These are phyloP conservation scores for Mariannaea sp. DNA, from an alignment of 2,329 filamentous ascomycete species.

Conservation along the genomic window DNA sequence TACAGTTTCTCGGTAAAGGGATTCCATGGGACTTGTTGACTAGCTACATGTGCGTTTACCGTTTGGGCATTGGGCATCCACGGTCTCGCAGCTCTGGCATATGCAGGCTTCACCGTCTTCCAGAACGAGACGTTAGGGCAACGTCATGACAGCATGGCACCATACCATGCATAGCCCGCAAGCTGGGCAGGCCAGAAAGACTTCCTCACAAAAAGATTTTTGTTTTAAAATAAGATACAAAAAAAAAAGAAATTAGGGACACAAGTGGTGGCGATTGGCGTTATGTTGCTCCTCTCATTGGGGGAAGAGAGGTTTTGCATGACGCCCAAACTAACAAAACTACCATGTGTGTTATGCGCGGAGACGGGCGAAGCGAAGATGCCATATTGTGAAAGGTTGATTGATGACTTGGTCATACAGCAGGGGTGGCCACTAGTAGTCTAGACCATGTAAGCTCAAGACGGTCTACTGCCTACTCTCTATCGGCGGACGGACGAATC, in stretches of 20 bases:
- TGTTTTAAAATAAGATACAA: no score
- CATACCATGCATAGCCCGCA: neutral
- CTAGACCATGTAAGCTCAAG: neutral
- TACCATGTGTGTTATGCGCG: no score
- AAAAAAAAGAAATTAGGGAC: no score
- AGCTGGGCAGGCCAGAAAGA: no score
- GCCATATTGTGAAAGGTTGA: no score
- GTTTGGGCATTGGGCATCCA: neutral
- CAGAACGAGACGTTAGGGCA: neutral
- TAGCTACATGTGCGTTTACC: neutral
- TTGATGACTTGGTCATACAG: neutral
- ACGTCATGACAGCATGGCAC: neutral
- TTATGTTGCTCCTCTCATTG: slow-evolving; percentile 1
- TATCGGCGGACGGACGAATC: neutral
- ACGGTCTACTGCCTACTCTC: no score
- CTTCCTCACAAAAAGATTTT: no score
- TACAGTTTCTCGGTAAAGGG: no score
- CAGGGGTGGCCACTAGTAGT: neutral
- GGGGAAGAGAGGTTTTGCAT: neutral
- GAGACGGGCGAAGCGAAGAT: no score
- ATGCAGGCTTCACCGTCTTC: slow-evolving; percentile 10
- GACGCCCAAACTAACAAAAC: neutral
- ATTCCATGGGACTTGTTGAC: neutral
- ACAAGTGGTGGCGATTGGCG: slow-evolving; percentile 4
- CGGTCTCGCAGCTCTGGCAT: neutral